Evolutionary conservation across 805 yeast species (phyloP).

Genomic region (Cyberlindnera petersonii): DNA sequence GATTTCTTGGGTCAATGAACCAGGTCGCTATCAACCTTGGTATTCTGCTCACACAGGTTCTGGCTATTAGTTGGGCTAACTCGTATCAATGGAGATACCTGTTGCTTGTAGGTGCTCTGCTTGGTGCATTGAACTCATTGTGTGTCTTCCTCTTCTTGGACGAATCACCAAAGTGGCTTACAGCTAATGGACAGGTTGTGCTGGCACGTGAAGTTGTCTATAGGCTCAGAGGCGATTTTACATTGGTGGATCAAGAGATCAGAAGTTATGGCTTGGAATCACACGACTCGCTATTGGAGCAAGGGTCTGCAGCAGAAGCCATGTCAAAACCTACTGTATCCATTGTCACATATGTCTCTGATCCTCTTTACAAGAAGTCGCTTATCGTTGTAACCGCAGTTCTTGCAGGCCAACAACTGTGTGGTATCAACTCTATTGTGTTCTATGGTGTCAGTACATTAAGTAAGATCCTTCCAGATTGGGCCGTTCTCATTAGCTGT

Average conservation of each 20-base stretch:
- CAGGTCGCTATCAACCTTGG: slow-evolving; percentile 87
- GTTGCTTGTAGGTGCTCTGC: slow-evolving; percentile 53
- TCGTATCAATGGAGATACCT: slow-evolving; percentile 69
- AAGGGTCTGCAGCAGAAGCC: slow-evolving; percentile 1
- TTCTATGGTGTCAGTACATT: slow-evolving; percentile 90
- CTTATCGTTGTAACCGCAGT: slow-evolving; percentile 64
- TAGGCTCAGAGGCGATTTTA: slow-evolving; percentile 32
- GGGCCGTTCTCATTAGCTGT: slow-evolving; percentile 70
- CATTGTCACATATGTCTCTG: slow-evolving; percentile 44
- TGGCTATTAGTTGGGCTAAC: slow-evolving; percentile 68
- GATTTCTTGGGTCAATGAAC: slow-evolving; percentile 83
- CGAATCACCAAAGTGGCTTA: slow-evolving; percentile 87
- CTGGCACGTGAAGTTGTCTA: slow-evolving; percentile 39
- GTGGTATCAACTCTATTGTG: slow-evolving; percentile 89
- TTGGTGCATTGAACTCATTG: slow-evolving; percentile 49
- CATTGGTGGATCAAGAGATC: slow-evolving; percentile 21
- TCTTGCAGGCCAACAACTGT: slow-evolving; percentile 82
- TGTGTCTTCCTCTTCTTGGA: slow-evolving; percentile 40
- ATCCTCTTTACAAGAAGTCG: slow-evolving; percentile 51
- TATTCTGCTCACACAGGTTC: slow-evolving; percentile 70
- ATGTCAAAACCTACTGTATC: slow-evolving; percentile 20
- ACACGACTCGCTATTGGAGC: slow-evolving; percentile 3
- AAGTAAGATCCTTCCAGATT: slow-evolving; percentile 63
- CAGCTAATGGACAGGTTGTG: slow-evolving; percentile 40
- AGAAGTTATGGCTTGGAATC: slow-evolving; percentile 6